These are phyloP conservation scores for Pachysandra terminalis DNA, from an alignment of 164 flowering plant genomes.

Conservation along the genomic window DNA sequence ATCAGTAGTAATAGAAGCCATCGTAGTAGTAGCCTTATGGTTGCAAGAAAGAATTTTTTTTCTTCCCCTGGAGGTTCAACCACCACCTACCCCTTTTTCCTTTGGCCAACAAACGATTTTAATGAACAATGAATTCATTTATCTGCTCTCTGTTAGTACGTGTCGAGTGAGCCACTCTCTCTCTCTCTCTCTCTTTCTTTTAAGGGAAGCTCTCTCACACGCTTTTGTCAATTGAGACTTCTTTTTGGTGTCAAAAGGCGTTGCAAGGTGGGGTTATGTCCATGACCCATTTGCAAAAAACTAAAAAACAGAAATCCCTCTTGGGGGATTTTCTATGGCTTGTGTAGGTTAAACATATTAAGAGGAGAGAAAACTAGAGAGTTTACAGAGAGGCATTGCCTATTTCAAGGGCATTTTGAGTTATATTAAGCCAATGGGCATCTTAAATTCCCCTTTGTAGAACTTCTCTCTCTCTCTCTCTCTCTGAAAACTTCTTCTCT, in stretches of 20 bases:
- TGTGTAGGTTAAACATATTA: neutral
- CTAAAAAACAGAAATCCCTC: neutral
- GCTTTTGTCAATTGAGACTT: slow-evolving; percentile 15
- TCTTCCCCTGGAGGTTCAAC: slow-evolving; percentile 69
- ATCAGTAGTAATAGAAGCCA: neutral
- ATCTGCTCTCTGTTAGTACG: slow-evolving; percentile 20
- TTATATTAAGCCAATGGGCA: neutral
- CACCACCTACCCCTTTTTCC: slow-evolving; percentile 60
- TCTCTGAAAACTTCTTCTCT: no score
- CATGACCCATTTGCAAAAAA: slow-evolving; percentile 13
- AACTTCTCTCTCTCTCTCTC: neutral
- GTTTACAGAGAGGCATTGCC: neutral
- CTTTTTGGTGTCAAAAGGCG: slow-evolving; percentile 7
- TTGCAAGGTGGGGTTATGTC: slow-evolving; percentile 11
- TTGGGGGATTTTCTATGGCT: neutral
- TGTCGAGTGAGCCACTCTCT: slow-evolving; percentile 17
- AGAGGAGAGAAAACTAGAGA: neutral
- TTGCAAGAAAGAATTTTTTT: slow-evolving; percentile 11
- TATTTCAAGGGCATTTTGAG: neutral
- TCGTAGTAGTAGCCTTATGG: neutral
- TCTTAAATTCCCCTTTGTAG: neutral
- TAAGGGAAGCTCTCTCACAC: slow-evolving; percentile 21
- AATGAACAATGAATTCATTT: slow-evolving; percentile 56
- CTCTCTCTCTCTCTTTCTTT: slow-evolving; percentile 6
- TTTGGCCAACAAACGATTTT: slow-evolving; percentile 59